A percentile compares a stretch with the other conserved stretches of the same genome.
These are phyloP conservation scores for Cyberlindnera petersonii DNA, from an alignment of 805 yeast genomes.

Conservation along the genomic window DNA sequence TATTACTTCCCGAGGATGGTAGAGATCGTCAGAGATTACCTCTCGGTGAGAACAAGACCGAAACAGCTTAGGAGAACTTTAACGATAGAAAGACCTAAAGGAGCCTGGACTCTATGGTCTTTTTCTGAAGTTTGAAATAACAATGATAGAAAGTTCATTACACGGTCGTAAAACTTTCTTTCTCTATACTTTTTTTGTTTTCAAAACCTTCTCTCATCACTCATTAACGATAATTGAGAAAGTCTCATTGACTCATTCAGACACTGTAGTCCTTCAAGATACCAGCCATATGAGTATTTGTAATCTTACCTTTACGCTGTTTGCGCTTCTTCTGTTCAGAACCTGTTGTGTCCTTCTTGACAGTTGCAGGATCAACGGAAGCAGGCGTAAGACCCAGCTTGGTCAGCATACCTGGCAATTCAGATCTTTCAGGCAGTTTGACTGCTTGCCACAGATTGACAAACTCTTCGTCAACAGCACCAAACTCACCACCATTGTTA, in stretches of 20 bases:
- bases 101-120: no score
- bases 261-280: slow-evolving; percentile 76
- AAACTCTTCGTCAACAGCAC: slow-evolving; percentile 75
- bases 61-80: no score
- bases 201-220: not conserved
- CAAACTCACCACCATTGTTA: slow-evolving; percentile 70
- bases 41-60: no score
- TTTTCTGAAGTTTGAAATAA: no score
- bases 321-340: slow-evolving; percentile 71
- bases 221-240: slow-evolving; percentile 3
- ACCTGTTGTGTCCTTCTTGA: slow-evolving; percentile 60
- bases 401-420: slow-evolving; percentile 70
- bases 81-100: no score
- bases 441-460: slow-evolving; percentile 75
- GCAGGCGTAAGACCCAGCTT: slow-evolving; percentile 94
- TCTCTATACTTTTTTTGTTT: no score
- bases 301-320: slow-evolving; percentile 88
- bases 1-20: no score
- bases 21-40: no score
- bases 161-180: no score
- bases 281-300: slow-evolving; percentile 96
- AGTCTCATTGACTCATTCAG: no score
- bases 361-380: slow-evolving; percentile 94
- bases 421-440: slow-evolving; percentile 77
- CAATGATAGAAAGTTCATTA: no score